phyloP scores from a whole-genome alignment of 306 rosid genomes.

The Quercus glauca region DNA sequence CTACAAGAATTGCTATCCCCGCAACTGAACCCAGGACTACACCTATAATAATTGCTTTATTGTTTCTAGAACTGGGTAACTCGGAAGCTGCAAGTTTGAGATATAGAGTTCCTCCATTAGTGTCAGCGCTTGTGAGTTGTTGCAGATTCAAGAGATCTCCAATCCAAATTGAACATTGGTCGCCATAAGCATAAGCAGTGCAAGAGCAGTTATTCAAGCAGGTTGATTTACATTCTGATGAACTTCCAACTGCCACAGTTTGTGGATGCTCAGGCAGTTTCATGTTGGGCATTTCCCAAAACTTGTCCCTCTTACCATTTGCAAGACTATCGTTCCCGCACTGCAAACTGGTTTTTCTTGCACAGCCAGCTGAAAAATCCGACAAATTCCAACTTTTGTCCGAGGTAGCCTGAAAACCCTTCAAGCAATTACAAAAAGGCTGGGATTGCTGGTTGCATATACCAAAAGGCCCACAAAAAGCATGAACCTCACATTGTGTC shows the following conservation, averaged over 20 bases:
- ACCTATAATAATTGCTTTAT: conserved; percentile 19
- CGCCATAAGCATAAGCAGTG: conserved; percentile 36
- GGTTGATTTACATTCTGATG: conserved; percentile 31
- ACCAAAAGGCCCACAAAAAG: conserved; percentile 52
- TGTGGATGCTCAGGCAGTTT: conserved; percentile 10
- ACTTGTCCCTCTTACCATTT: conserved; percentile 22
- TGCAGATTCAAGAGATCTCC: conserved; percentile 33
- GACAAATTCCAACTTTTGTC: conserved; percentile 31
- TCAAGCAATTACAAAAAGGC: conserved; percentile 47
- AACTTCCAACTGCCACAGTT: conserved; percentile 8
- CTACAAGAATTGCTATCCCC: conserved; percentile 27
- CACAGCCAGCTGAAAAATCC: conserved; percentile 54
- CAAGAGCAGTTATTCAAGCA: conserved; percentile 46
- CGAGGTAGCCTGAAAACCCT: conserved; percentile 35
- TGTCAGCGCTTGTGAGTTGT: conserved; percentile 25
- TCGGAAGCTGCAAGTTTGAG: conserved; percentile 59
- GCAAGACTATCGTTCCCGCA: conserved; percentile 13
- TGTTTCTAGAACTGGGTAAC: conserved; percentile 19
- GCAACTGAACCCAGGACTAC: conserved; percentile 28
- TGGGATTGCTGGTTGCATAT: conserved; percentile 34
- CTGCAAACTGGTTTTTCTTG: conserved; percentile 35
- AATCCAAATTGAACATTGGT: conserved; percentile 40
- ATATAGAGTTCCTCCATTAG: conserved; percentile 34
- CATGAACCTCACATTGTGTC: conserved; percentile 43
- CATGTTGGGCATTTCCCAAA: conserved; percentile 16